Evolutionary conservation across 371 early-diverging fungal species (phyloP), one percentile per base, ranked within the genome.

Genomic region (Mortierella sp.): DNA sequence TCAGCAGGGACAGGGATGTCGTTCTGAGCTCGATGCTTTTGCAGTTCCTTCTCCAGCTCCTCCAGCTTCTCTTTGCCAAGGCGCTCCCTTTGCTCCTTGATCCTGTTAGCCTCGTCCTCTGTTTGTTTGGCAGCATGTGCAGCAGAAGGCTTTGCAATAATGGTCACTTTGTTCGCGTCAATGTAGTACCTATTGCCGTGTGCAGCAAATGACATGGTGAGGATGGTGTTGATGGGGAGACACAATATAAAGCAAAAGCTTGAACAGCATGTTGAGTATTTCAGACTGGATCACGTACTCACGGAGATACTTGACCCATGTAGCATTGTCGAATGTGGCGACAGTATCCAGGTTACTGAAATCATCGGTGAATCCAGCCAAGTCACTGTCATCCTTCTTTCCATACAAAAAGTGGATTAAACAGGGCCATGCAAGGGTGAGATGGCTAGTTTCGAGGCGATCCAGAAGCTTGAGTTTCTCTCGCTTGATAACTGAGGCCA

Each of bases 81-180:
- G 14, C 81, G 80, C 39, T 53, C 49, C 16, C 84, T 78, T 57
- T 87, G 88, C 43, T 85, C 81, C 22, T 85, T 84, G 22, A 86
- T 63, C 45, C 90, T 87, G 44, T 84, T 71, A 5, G 67, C 78
- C 67, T 90, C 90, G 34, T 89, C 86, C 24, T 81, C 79, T 0
- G 81, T 70, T 29, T 85, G 79, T 40, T 85, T 81, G 22, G 86
- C 77, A 2, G 90, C 87, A 55, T 88, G 85, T 19, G 80, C 80
- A 2, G 88, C 86, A 13, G 89, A 89, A 1, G 90, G 90, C 58
- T 83, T 84, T 28, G 83, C 90, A 41, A 83, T 72, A 29, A 90
- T 79, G 8, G 80, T 84, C 1, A 86, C 79, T 49, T 84, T 85
- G 37, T 83, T 82, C 14, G 84, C 70, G 67, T 87, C 80, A 46